These are phyloP conservation scores for Alternaria sp. DNA, from an alignment of 2,329 filamentous ascomycete genomes.

Conservation along the genomic window DNA sequence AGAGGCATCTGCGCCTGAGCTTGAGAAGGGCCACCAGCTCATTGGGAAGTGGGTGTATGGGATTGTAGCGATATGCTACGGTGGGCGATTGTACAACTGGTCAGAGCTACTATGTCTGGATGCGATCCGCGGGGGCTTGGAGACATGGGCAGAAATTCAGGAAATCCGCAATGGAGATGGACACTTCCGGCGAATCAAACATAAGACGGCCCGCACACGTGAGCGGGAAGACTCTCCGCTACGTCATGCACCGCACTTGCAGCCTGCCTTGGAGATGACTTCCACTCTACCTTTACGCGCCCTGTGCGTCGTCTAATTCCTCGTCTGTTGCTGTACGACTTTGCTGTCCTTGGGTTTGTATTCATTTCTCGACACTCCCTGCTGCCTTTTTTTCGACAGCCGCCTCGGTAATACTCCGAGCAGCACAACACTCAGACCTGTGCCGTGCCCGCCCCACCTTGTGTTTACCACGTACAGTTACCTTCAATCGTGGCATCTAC, in stretches of 20 bases:
- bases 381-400: slow-evolving; percentile 19
- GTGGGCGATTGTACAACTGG: neutral
- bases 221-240: slow-evolving; percentile 33
- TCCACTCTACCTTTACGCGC: slow-evolving; percentile 30
- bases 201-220: slow-evolving; percentile 37
- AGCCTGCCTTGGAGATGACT: slow-evolving; percentile 48
- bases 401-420: slow-evolving; percentile 28
- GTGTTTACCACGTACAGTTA: slow-evolving; percentile 40
- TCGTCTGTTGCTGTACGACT: slow-evolving; percentile 22
- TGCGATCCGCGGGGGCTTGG: slow-evolving; percentile 13
- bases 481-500: slow-evolving; percentile 26
- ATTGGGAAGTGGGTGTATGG: slow-evolving; percentile 20
- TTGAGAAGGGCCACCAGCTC: slow-evolving; percentile 39
- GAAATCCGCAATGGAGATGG: slow-evolving; percentile 24
- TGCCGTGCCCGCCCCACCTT: slow-evolving; percentile 29
- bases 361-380: slow-evolving; percentile 35
- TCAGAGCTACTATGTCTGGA: neutral
- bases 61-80: neutral
- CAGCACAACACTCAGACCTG: slow-evolving; percentile 33
- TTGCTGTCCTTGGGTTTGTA: slow-evolving; percentile 30
- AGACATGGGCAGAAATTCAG: slow-evolving; percentile 20
- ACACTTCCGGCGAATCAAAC: slow-evolving; percentile 35
- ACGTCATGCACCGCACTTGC: slow-evolving; percentile 49
- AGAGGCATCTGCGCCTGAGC: slow-evolving; percentile 24
- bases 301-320: slow-evolving; percentile 33